A percentile compares a stretch with the other conserved stretches of the same genome.
Evolutionary conservation across 2,329 filamentous ascomycete species (phyloP).

Genomic region (Graphilbum sp.): DNA sequence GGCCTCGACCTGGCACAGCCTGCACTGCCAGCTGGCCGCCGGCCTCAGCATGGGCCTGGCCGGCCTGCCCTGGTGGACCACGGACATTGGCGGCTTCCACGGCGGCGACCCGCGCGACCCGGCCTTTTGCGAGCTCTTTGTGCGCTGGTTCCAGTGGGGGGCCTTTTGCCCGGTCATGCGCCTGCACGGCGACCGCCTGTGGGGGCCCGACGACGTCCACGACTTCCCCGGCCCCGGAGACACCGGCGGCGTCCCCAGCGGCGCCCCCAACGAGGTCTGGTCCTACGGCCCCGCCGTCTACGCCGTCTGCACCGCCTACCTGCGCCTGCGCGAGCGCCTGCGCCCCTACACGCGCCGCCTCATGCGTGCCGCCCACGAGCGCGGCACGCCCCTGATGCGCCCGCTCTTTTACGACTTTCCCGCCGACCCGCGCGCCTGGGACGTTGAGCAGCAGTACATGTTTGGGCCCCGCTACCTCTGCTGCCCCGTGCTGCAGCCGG

Average conservation of each 20-base stretch:
- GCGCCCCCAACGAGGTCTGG: constrained; percentile 48
- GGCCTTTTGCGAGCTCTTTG: constrained; percentile 62
- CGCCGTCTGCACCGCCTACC: constrained; percentile 41
- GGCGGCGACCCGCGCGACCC: constrained; percentile 65
- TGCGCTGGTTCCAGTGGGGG: constrained; percentile 55
- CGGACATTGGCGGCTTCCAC: constrained; percentile 57
- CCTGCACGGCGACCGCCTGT: constrained; percentile 47
- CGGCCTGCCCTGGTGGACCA: constrained; percentile 53
- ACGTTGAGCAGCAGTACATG: constrained; percentile 45
- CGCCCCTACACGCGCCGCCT: constrained; percentile 38
- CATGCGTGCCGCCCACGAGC: constrained; percentile 43
- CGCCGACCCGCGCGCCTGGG: constrained; percentile 33
- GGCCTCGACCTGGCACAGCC: constrained; percentile 42
- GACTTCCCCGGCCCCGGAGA: constrained; percentile 19
- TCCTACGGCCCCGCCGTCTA: constrained; percentile 46
- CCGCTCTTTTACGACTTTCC: constrained; percentile 50
- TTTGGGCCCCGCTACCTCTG: constrained; percentile 43
- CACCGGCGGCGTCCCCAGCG: constrained; percentile 26
- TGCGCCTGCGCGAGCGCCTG: constrained; percentile 39
- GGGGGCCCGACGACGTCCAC: constrained; percentile 36
- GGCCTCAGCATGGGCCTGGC: constrained; percentile 50
- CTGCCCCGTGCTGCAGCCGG: constrained; percentile 36
- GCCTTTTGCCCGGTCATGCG: constrained; percentile 52
- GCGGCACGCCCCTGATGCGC: constrained; percentile 44
- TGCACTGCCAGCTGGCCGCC: constrained; percentile 43